Percentiles rank a stretch among this genome's conserved stretches.
Conservation (phyloP, 768 basidiomycete genomes). For the Leccinellum rugosiceps region DNA sequence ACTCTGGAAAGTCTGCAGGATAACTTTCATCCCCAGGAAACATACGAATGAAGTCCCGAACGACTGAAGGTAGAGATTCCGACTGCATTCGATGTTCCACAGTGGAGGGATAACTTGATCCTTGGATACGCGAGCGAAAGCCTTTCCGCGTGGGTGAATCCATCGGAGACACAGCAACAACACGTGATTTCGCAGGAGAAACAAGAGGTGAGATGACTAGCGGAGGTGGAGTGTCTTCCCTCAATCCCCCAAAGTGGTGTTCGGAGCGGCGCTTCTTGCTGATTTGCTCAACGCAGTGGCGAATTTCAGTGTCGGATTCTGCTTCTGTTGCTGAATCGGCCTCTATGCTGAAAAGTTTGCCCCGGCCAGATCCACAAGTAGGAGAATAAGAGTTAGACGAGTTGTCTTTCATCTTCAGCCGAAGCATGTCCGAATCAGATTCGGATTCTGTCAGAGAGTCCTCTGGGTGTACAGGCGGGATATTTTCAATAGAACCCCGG, state of each 20-base stretch:
- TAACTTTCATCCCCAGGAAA: constrained; percentile 34
- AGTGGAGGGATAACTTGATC: neutral
- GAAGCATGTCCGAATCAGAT: constrained; percentile 22
- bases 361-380: neutral
- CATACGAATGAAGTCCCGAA: constrained; percentile 32
- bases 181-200: constrained; percentile 22
- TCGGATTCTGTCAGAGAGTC: constrained; percentile 33
- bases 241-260: constrained; percentile 1
- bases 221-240: constrained; percentile 3
- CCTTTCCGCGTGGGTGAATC: constrained; percentile 7
- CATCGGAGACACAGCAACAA: neutral
- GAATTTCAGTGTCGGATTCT: constrained; percentile 31
- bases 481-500: constrained; percentile 6
- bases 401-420: constrained; percentile 2
- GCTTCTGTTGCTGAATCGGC: constrained; percentile 33
- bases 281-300: constrained; percentile 18
- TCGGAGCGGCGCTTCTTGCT: constrained; percentile 4
- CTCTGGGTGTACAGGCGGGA: constrained; percentile 9
- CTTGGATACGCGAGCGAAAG: constrained; percentile 1
- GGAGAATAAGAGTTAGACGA: neutral
- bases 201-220: constrained; percentile 27
- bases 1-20: constrained; percentile 33
- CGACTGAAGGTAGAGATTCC: constrained; percentile 26
- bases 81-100: neutral
- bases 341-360: neutral